phyloP scores from a whole-genome alignment of 805 yeast genomes.

The Lachancea meyersii region DNA sequence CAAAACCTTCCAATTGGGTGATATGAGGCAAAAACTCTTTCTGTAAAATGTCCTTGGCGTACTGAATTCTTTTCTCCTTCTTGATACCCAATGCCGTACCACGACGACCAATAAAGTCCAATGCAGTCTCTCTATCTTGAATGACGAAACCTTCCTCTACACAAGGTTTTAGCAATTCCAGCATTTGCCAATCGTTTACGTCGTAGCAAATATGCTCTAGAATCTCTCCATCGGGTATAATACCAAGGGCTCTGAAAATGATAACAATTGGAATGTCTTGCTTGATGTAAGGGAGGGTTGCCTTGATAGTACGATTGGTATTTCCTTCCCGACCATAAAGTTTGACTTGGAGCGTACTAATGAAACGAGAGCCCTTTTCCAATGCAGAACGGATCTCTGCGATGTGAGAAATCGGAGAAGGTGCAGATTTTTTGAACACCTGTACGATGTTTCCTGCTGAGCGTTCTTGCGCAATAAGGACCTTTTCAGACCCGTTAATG shows the following conservation, averaged over 20 bases:
- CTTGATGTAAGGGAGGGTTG: conserved; percentile 92
- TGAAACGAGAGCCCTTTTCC: conserved; percentile 94
- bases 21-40: conserved; percentile 96
- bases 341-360: conserved; percentile 90
- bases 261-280: conserved; percentile 96
- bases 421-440: conserved; percentile 95
- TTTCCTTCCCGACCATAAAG: conserved; percentile 75
- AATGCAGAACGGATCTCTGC: conserved; percentile 96
- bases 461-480: conserved; percentile 96
- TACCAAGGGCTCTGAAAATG: conserved; percentile 96
- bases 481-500: conserved; percentile 97
- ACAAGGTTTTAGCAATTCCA: conserved; percentile 98
- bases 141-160: conserved; percentile 98
- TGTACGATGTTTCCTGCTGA: conserved; percentile 98
- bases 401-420: conserved; percentile 90
- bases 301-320: conserved; percentile 79
- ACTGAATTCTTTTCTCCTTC: conserved; percentile 96
- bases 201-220: conserved; percentile 97
- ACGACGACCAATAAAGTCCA: conserved; percentile 97
- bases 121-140: conserved; percentile 96
- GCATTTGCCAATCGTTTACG: conserved; percentile 98
- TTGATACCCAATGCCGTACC: conserved; percentile 94
- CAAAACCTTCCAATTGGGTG: conserved; percentile 95
- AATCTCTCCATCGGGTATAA: conserved; percentile 98
- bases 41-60: conserved; percentile 93